Evolutionary conservation across 2,329 filamentous ascomycete species (phyloP), one percentile per base, ranked within the genome.

Genomic region (Fusarium gaditjirri): DNA sequence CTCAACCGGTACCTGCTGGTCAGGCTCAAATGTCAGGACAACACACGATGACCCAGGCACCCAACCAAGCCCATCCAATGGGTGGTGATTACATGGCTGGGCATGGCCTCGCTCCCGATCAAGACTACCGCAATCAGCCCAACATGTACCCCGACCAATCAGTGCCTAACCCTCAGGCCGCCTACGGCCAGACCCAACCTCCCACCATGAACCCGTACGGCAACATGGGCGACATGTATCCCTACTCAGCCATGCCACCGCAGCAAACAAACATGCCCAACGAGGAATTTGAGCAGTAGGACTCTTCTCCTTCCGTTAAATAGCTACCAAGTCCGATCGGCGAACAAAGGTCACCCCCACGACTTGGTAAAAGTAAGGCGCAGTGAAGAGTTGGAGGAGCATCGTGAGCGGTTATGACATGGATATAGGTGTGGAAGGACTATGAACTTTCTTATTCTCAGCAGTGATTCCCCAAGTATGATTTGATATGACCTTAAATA

Each of bases 111-210:
- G 85, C 86, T 23, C 86, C 89, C 50, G 92, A 94, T 60, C 88
- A 92, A 75, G 93, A 96, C 75, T 97, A 97, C 81, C 92, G 94
- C 69, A 89, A 91, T 75, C 90, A 93, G 78, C 90, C 90, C 47
- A 89, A 89, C 77, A 95, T 97, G 90, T 98, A 97, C 79, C 87
- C 92, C 35, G 91, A 91, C 60, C 91, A 94, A 72, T 93, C 94
- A 64, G 93, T 94, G 74, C 85, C 91, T 19, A 92, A 93, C 53
- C 90, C 92, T 17, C 87, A 89, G 50, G 88, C 89, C 56, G 88
- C 89, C 17, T 97, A 97, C 79, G 93, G 91, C 19, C 94, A 96
- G 78, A 89, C 92, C 49, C 92, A 93, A 75, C 89, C 92, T 65
- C 76, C 78, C 7, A 75, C 76, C 27, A 97, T 98, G 65, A 69